phyloP scores from a whole-genome alignment of 1,284 basidiomycete genomes.

The Marasmius oreades region DNA sequence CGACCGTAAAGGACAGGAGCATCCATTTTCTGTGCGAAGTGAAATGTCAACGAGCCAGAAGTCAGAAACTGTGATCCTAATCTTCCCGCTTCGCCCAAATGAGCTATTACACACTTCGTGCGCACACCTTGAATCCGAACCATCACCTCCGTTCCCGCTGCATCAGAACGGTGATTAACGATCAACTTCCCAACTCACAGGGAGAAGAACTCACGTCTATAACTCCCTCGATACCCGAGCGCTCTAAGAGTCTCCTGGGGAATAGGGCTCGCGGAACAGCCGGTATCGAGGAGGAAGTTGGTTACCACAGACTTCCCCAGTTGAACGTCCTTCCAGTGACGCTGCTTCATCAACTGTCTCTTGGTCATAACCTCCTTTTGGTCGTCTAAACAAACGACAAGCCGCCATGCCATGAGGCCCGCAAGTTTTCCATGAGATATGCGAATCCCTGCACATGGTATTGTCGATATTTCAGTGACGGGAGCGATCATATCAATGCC shows the following conservation, averaged over 20 bases:
- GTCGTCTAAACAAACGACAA: constrained; percentile 27
- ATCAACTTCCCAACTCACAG: neutral
- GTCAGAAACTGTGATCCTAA: constrained; percentile 22
- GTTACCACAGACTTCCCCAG: constrained; percentile 20
- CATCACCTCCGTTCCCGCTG: constrained; percentile 20
- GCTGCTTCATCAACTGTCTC: constrained; percentile 6
- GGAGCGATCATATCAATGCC: constrained; percentile 29
- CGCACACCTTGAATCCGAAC: constrained; percentile 22
- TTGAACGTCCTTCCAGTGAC: neutral
- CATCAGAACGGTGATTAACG: neutral
- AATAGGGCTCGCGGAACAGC: constrained; percentile 26
- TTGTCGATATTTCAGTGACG: constrained; percentile 30
- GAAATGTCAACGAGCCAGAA: constrained; percentile 23
- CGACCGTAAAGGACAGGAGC: constrained; percentile 26
- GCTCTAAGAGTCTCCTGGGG: constrained; percentile 28
- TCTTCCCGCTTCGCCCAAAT: constrained; percentile 21
- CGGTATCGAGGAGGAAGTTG: constrained; percentile 39
- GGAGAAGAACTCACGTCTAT: constrained; percentile 6
- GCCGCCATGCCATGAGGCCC: constrained; percentile 35
- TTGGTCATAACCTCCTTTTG: neutral
- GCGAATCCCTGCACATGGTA: constrained; percentile 37
- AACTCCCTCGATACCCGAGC: constrained; percentile 24
- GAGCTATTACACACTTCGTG: constrained; percentile 20
- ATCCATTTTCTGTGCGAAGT: constrained; percentile 21
- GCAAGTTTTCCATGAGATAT: constrained; percentile 29